A percentile compares a stretch with the other conserved stretches of the same genome.
Conservation (phyloP, 2,329 filamentous ascomycete genomes). For the Botrytis byssoidea region DNA sequence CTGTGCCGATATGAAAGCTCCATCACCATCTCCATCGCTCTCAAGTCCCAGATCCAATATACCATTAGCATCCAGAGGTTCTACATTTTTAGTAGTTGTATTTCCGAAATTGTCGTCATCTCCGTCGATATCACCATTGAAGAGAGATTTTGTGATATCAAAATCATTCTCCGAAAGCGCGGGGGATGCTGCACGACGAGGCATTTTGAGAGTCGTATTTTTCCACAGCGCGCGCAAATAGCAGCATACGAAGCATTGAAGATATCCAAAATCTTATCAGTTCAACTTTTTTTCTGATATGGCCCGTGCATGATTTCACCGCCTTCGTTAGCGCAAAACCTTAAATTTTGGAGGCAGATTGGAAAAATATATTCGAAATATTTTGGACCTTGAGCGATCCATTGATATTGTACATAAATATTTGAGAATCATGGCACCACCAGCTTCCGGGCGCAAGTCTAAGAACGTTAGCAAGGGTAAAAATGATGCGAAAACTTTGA, state of each 20-base stretch:
- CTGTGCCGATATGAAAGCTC: slow-evolving; percentile 84
- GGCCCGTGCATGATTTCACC: slow-evolving; percentile 1
- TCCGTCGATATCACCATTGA: slow-evolving; percentile 58
- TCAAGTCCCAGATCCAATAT: slow-evolving; percentile 58
- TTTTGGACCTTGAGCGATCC: slow-evolving; percentile 5
- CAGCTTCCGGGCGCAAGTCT: slow-evolving; percentile 29
- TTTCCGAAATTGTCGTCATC: slow-evolving; percentile 44
- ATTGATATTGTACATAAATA: slow-evolving; percentile 4
- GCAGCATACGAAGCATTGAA: background rate
- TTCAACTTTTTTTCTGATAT: slow-evolving; percentile 20
- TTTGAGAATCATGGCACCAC: slow-evolving; percentile 32
- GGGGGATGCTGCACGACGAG: slow-evolving; percentile 72
- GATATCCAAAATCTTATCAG: slow-evolving; percentile 24
- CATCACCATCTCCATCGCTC: slow-evolving; percentile 67
- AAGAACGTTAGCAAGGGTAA: slow-evolving; percentile 29
- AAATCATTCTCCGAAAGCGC: slow-evolving; percentile 85
- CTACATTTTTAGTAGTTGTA: slow-evolving; percentile 41
- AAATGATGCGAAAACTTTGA: slow-evolving; percentile 32
- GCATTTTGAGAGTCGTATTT: slow-evolving; percentile 52
- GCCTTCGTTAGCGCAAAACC: slow-evolving; percentile 24
- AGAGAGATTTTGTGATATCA: slow-evolving; percentile 80
- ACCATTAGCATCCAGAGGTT: slow-evolving; percentile 57
- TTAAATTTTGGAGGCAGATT: slow-evolving; percentile 20
- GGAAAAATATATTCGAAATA: slow-evolving; percentile 21
- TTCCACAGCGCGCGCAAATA: slow-evolving; percentile 21